Evolutionary conservation across 139 green algal genomes (phyloP).

Genomic region (Tetradesmus lagerheimii): DNA sequence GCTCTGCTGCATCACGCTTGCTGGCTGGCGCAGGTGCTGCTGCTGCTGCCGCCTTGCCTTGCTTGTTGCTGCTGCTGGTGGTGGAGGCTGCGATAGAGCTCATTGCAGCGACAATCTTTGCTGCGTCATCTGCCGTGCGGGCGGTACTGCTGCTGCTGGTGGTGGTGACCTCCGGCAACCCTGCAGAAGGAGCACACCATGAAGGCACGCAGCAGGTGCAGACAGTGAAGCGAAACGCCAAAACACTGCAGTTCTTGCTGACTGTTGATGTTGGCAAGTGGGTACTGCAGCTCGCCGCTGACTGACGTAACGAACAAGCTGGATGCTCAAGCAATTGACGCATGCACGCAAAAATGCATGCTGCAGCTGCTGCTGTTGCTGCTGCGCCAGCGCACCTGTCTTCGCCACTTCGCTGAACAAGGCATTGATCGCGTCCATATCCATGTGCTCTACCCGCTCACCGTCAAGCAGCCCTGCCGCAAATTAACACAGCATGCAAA

Average conservation of each 20-base stretch:
- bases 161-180: neutral
- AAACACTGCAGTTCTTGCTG: too few species aligned
- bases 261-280: too few species aligned
- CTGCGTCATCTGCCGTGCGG: neutral
- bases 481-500: neutral
- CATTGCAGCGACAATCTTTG: neutral
- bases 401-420: conserved; percentile 23
- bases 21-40: neutral
- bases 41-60: neutral
- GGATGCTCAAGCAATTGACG: too few species aligned
- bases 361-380: neutral
- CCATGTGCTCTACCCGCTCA: neutral
- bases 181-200: neutral
- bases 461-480: neutral
- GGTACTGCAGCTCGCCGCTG: too few species aligned
- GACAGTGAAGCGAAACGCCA: neutral
- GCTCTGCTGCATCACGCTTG: neutral
- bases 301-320: too few species aligned
- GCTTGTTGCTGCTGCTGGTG: conserved; percentile 1
- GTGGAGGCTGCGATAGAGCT: neutral
- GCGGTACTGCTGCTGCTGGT: conserved; percentile 29
- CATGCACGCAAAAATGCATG: neutral
- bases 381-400: conserved; percentile 19
- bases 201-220: neutral
- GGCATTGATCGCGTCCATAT: conserved; percentile 12